Evolutionary conservation across 2,329 filamentous ascomycete species (phyloP).

Genomic region (Paradendryphiella salina): DNA sequence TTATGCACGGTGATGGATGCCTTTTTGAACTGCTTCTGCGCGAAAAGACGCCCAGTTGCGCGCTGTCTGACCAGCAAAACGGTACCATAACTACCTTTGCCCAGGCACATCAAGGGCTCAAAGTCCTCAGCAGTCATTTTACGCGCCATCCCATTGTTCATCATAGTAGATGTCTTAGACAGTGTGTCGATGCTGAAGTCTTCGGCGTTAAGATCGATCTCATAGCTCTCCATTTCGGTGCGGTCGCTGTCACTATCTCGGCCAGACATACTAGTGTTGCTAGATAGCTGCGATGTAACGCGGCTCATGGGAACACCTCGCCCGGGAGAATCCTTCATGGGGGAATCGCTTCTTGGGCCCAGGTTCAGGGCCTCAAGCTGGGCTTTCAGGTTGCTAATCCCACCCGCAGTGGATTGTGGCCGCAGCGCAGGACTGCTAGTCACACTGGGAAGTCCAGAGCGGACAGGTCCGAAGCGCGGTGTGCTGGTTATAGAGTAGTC

Average conservation of each 20-base stretch:
- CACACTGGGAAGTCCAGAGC: constrained; percentile 53
- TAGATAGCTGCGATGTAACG: constrained; percentile 53
- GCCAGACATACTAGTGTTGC: constrained; percentile 60
- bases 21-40: constrained; percentile 98
- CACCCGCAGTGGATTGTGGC: constrained; percentile 60
- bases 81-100: constrained; percentile 94
- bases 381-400: constrained; percentile 79
- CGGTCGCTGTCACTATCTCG: constrained; percentile 65
- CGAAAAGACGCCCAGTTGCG: constrained; percentile 83
- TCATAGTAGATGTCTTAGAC: constrained; percentile 42
- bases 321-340: constrained; percentile 58
- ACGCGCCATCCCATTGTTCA: constrained; percentile 58
- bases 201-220: constrained; percentile 78
- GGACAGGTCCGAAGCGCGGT: constrained; percentile 47
- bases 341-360: constrained; percentile 59
- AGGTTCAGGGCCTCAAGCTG: constrained; percentile 79
- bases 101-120: constrained; percentile 84
- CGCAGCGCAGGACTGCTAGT: constrained; percentile 58
- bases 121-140: constrained; percentile 96
- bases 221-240: constrained; percentile 79
- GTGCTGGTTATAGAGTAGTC: constrained; percentile 52
- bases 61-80: constrained; percentile 91
- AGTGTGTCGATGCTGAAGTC: constrained; percentile 73
- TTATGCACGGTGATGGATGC: constrained; percentile 94
- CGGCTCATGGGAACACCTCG: constrained; percentile 43